These are phyloP conservation scores for Liriodendron chinense DNA, from an alignment of 164 flowering plant genomes.

Conservation along the genomic window DNA sequence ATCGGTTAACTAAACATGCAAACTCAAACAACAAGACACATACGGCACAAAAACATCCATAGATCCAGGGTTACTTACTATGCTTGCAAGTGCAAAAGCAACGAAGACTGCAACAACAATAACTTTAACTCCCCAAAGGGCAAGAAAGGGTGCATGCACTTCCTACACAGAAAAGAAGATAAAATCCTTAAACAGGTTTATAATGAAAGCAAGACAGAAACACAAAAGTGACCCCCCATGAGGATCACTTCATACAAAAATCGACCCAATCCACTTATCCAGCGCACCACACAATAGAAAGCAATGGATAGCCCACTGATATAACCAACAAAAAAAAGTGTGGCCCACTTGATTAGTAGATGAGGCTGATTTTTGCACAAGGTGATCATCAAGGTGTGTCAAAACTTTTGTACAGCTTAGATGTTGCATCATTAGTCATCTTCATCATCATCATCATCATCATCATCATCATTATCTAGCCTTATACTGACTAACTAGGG, in stretches of 20 bases:
- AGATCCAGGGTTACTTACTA: constrained; percentile 54
- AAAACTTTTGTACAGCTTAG: neutral
- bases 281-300: no score
- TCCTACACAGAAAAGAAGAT: constrained; percentile 49
- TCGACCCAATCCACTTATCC: no score
- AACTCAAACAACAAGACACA: neutral
- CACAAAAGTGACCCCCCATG: no score
- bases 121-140: constrained; percentile 78
- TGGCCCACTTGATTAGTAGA: no score
- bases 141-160: constrained; percentile 84
- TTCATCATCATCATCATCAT: no score
- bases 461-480: no score
- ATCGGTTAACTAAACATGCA: neutral
- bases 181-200: constrained; percentile 4
- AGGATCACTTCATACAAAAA: no score
- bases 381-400: neutral
- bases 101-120: constrained; percentile 62
- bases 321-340: no score
- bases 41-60: neutral
- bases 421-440: neutral
- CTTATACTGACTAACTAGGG: no score
- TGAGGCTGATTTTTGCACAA: no score
- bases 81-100: constrained; percentile 80
- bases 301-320: no score
- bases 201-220: no score